Conservation (phyloP, 116 monocot species). For the Phalaenopsis hybrid region DNA sequence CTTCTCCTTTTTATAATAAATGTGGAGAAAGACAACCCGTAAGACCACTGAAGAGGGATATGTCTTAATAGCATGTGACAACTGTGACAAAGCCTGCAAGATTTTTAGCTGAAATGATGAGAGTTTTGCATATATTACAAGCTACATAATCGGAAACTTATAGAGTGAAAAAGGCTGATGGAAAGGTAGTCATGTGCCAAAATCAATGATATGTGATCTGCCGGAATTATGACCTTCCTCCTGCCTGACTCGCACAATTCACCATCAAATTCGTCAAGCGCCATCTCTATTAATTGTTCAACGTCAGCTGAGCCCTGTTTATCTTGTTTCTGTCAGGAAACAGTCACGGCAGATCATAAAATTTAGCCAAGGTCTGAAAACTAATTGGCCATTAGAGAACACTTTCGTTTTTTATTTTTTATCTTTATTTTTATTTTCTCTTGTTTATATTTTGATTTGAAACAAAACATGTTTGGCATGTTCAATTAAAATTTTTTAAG, state of each 20-base stretch:
- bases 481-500: too few relatives aligned
- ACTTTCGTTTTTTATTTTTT: too few relatives aligned
- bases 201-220: slow-evolving; percentile 9
- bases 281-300: slow-evolving; percentile 71
- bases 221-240: slow-evolving; percentile 50
- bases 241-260: slow-evolving; percentile 30
- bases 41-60: slow-evolving; percentile 45
- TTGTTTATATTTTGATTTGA: too few relatives aligned
- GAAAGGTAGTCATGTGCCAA: background rate
- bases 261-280: slow-evolving; percentile 44
- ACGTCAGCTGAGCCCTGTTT: slow-evolving; percentile 40
- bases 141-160: background rate
- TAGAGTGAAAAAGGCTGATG: background rate
- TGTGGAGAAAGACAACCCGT: slow-evolving; percentile 78
- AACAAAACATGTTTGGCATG: too few relatives aligned
- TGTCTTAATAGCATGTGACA: slow-evolving; percentile 71
- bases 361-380: background rate
- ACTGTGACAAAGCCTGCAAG: slow-evolving; percentile 53
- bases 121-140: background rate
- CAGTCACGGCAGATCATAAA: background rate
- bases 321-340: slow-evolving; percentile 26
- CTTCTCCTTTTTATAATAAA: slow-evolving; percentile 67
- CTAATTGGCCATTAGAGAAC: too few relatives aligned
- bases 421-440: too few relatives aligned
- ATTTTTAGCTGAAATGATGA: slow-evolving; percentile 7